Evolutionary conservation across 2,329 filamentous ascomycete genomes (phyloP).

Genomic region (Neurospora sp.): DNA sequence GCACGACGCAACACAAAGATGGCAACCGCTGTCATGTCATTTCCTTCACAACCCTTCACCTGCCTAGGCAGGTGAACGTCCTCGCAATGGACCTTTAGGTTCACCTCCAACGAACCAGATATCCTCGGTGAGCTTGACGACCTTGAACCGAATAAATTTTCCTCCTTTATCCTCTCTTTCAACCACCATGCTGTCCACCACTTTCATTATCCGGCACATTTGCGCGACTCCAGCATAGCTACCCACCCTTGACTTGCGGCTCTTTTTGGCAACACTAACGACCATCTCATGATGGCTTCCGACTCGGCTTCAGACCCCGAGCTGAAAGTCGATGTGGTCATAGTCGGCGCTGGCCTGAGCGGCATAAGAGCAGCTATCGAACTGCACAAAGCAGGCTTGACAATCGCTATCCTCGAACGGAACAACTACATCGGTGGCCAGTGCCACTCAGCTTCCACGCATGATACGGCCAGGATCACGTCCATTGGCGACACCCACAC

Average conservation of each 20-base stretch:
- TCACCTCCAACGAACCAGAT: too few species aligned
- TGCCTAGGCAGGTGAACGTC: neutral
- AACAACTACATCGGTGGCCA: conserved; percentile 42
- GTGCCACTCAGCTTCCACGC: conserved; percentile 27
- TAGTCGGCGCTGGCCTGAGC: conserved; percentile 10
- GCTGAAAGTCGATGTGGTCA: conserved; percentile 2
- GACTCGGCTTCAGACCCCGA: neutral
- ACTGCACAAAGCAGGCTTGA: conserved; percentile 11
- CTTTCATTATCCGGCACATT: neutral
- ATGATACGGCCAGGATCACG: conserved; percentile 19
- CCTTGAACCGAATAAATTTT: neutral
- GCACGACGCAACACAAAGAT: neutral
- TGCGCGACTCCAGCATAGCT: neutral
- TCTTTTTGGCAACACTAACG: neutral
- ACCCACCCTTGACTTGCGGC: neutral
- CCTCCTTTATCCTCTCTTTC: too few species aligned
- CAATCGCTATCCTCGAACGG: conserved; percentile 37
- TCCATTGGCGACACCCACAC: conserved; percentile 51
- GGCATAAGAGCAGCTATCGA: conserved; percentile 9
- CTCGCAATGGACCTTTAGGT: neutral
- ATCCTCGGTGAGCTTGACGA: too few species aligned
- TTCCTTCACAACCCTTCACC: neutral
- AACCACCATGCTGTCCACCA: too few species aligned
- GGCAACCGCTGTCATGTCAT: neutral
- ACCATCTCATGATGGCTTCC: neutral